Evolutionary conservation across 2,329 filamentous ascomycete species (phyloP).

Genomic region (Calycina herbarum): DNA sequence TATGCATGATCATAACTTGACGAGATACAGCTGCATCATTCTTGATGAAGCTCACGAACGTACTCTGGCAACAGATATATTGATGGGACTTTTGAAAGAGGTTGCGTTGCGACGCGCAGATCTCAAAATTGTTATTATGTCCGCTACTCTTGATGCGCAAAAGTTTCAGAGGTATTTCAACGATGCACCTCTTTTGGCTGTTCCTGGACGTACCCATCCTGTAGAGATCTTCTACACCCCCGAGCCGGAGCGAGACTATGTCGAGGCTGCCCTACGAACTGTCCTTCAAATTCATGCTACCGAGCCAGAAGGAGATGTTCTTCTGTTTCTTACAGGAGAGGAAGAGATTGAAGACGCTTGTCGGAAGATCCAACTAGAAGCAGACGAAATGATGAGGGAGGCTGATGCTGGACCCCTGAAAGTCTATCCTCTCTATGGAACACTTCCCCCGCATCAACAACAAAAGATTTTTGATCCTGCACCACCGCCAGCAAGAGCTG

Average conservation of each 20-base stretch:
- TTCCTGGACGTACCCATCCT: conserved; percentile 91
- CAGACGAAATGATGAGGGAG: conserved; percentile 87
- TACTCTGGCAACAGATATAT: conserved; percentile 92
- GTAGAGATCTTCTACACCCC: conserved; percentile 99
- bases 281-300: conserved; percentile 95
- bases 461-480: conserved; percentile 93
- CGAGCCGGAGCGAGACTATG: conserved; percentile 93
- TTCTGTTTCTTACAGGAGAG: conserved; percentile 95
- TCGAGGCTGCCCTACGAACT: conserved; percentile 91
- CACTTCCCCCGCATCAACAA: conserved; percentile 87
- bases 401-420: conserved; percentile 86
- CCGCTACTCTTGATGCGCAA: conserved; percentile 92
- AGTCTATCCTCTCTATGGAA: conserved; percentile 93
- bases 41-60: conserved; percentile 98
- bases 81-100: conserved; percentile 95
- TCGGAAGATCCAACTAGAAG: conserved; percentile 86
- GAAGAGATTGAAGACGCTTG: conserved; percentile 98
- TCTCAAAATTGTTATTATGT: conserved; percentile 98
- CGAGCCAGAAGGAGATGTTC: conserved; percentile 87
- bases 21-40: conserved; percentile 95
- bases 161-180: conserved; percentile 99
- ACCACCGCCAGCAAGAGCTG: conserved; percentile 68
- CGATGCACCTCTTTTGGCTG: conserved; percentile 87
- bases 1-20: conserved; percentile 91
- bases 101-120: conserved; percentile 79